phyloP scores from a whole-genome alignment of 495 filamentous ascomycete species.

The Venustampulla echinocandica region DNA sequence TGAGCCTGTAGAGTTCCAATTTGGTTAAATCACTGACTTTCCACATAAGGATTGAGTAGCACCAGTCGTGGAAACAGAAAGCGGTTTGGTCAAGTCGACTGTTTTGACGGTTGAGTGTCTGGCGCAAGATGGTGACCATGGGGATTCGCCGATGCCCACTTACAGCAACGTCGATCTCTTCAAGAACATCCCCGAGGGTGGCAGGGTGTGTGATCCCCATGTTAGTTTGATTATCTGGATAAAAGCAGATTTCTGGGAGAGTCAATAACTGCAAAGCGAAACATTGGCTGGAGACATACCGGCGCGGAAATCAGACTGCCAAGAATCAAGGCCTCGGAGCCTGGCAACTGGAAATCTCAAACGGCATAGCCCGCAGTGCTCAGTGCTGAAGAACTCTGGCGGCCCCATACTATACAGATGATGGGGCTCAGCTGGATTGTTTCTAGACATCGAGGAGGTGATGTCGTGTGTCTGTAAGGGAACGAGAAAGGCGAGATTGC shows the following conservation, averaged over 20 bases:
- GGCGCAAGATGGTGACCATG: neutral
- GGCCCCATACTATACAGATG: no score
- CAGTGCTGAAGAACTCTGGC: neutral
- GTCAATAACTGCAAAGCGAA: neutral
- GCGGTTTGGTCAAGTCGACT: neutral
- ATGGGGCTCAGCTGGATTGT: no score
- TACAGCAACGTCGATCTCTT: conserved; percentile 4
- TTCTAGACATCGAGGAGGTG: no score
- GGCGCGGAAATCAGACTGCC: conserved; percentile 12
- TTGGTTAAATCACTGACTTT: neutral
- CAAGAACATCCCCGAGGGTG: neutral
- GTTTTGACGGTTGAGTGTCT: neutral
- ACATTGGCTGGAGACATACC: neutral
- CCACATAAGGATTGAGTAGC: conserved; percentile 8
- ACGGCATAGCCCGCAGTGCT: neutral
- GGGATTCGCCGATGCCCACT: neutral
- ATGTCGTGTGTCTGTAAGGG: no score
- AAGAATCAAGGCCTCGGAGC: conserved; percentile 3
- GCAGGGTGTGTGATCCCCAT: neutral
- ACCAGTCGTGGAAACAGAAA: conserved; percentile 12
- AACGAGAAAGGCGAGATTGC: no score
- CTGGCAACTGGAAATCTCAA: neutral
- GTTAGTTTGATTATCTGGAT: neutral
- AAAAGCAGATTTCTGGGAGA: neutral
- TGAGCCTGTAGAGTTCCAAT: conserved; percentile 7